Base-by-base conservation (phyloP, 768 basidiomycete species). In the Coprinopsis sp. region DNA sequence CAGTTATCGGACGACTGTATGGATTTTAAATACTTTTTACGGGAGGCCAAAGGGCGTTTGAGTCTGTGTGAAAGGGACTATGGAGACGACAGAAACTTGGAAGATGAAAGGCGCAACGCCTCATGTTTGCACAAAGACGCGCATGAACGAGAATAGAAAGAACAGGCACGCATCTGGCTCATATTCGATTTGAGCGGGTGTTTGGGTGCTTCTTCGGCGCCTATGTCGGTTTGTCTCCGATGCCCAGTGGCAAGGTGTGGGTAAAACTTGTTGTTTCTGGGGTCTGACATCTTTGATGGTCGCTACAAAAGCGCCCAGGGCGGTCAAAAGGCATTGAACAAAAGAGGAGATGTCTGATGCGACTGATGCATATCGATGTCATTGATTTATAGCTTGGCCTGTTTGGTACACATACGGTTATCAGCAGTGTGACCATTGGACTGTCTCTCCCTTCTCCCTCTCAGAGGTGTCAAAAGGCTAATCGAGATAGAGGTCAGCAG, bases 281-380 rank as follows among this genome's bases (percentile, higher is more conserved):
- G 40, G 40, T 11, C n/a, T 10, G 27, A 42, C 27, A 29, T 42
- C 40, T 42, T 21, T 42, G 40, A 42, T 42, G 40, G 40, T 42
- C 6, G 40, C n/a, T 28, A 42, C n/a, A 24, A 30, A 28, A 37
- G 18, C 8, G 34, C 34, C 30, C 40, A 42, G 40, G 40, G 40
- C 40, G 40, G 40, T 42, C 40, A 42, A 30, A 6, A 28, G n/a
- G 10, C 30, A 31, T 6, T 28, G 8, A 30, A 42, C 40, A 42
- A 42, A 42, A 30, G 40, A 28, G 18, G 40, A 7, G 27, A 28
- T n/a, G 24, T 11, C 18, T n/a, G n/a, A n/a, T n/a, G n/a, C n/a
- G n/a, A 12, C 16, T 39, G 40, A 42, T 42, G 40, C n/a, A 30
- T 42, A 42, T 42, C 27, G 40, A 42, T 39, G 23, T 22, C 23